Percentiles rank a stretch among this genome's conserved stretches.
These are phyloP conservation scores for Neoarthrinium moseri DNA, from an alignment of 2,329 filamentous ascomycete species.

Conservation along the genomic window DNA sequence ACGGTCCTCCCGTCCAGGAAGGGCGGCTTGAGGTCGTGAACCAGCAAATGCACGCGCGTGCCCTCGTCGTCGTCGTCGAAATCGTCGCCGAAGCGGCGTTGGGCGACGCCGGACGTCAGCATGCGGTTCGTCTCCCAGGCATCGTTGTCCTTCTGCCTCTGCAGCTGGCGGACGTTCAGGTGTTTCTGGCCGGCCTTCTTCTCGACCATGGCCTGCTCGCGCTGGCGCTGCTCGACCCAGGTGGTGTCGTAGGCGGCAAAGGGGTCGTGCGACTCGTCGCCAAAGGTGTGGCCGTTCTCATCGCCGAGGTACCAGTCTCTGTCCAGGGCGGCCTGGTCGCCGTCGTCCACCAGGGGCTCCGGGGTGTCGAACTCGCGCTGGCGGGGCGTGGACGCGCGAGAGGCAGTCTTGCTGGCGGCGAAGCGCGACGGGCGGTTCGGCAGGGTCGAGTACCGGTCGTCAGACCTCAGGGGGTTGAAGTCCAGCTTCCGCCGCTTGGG, in stretches of 20 bases:
- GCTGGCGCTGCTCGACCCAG: conserved; percentile 68
- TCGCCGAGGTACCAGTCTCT: conserved; percentile 92
- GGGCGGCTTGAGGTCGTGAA: conserved; percentile 90
- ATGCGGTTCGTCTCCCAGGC: conserved; percentile 99
- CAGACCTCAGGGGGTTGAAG: conserved; percentile 49
- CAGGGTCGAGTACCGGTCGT: conserved; percentile 56
- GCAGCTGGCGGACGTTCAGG: conserved; percentile 71
- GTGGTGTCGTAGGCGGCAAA: conserved; percentile 76
- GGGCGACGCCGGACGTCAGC: conserved; percentile 93
- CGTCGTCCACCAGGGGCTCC: conserved; percentile 59
- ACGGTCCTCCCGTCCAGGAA: conserved; percentile 94
- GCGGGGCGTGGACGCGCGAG: conserved; percentile 37
- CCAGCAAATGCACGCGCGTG: conserved; percentile 83
- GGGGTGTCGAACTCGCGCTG: conserved; percentile 61
- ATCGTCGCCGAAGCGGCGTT: conserved; percentile 76
- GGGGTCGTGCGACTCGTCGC: conserved; percentile 89
- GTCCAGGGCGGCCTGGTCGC: conserved; percentile 75
- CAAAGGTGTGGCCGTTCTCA: conserved; percentile 79
- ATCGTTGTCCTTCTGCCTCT: conserved; percentile 92
- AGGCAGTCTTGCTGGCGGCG: conserved; percentile 16
- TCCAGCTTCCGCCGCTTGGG: conserved; percentile 69
- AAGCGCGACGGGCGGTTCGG: conserved; percentile 38
- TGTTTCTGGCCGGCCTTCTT: conserved; percentile 72
- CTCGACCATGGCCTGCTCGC: conserved; percentile 71
- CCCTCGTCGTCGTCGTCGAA: conserved; percentile 90